Evolutionary conservation across 2,329 filamentous ascomycete species (phyloP).

Genomic region (Penicillium sclerotiorum): DNA sequence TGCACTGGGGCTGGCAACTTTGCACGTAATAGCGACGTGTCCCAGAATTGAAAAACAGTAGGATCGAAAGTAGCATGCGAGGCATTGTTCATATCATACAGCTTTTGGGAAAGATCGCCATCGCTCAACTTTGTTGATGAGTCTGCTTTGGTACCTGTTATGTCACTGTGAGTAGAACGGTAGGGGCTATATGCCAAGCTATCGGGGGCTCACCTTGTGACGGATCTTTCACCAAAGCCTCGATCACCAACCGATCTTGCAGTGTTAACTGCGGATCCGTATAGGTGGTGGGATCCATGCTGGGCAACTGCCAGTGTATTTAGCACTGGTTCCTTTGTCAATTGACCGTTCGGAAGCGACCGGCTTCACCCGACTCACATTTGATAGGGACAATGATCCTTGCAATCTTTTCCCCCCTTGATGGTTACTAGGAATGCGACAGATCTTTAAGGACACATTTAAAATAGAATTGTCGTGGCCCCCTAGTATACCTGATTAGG

Average conservation of each 20-base stretch:
- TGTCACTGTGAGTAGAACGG: slow-evolving; percentile 1
- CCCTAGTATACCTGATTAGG: slow-evolving; percentile 4
- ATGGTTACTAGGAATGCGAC: background rate
- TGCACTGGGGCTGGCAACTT: slow-evolving; percentile 44
- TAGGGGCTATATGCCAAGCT: background rate
- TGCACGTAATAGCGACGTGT: slow-evolving; percentile 49
- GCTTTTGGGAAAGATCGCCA: slow-evolving; percentile 42
- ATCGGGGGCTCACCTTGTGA: slow-evolving; percentile 8
- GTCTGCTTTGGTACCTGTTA: slow-evolving; percentile 15
- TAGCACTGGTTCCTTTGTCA: background rate
- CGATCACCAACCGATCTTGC: slow-evolving; percentile 43
- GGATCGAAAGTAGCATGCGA: slow-evolving; percentile 54
- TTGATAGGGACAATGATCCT: background rate
- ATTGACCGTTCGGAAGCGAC: background rate
- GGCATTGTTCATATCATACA: slow-evolving; percentile 55
- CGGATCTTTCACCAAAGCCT: slow-evolving; percentile 40
- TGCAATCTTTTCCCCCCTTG: background rate
- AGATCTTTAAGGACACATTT: background rate
- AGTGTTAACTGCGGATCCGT: slow-evolving; percentile 39
- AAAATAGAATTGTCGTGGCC: background rate
- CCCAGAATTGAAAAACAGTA: slow-evolving; percentile 58
- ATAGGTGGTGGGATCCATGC: slow-evolving; percentile 34
- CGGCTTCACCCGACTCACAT: background rate
- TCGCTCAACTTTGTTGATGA: slow-evolving; percentile 9
- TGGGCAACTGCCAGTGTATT: background rate